Evolutionary conservation across 441 rosid species (phyloP).

Genomic region (Omphalea diandra): DNA sequence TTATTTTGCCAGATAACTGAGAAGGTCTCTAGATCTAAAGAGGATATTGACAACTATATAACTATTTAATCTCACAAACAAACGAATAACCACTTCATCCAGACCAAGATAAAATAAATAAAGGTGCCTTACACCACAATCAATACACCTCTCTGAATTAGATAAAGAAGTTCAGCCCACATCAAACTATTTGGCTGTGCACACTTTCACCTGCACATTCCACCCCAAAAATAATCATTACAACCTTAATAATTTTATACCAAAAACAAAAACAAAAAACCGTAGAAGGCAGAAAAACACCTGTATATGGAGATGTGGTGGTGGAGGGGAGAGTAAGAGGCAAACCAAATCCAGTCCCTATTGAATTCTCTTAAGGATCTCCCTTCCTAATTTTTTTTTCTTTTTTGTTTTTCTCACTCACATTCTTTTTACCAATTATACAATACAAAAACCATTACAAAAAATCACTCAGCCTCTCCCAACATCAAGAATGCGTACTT

Average conservation of each 20-base stretch:
- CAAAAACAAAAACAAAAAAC: conserved; percentile 15
- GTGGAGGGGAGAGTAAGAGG: conserved; percentile 36
- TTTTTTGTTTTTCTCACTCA: conserved; percentile 22
- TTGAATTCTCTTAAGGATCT: conserved; percentile 31
- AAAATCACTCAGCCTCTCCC: conserved; percentile 29
- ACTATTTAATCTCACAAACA: conserved; percentile 37
- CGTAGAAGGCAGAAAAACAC: conserved; percentile 29
- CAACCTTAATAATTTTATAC: conserved; percentile 20
- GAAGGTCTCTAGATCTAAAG: conserved; percentile 23
- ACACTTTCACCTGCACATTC: conserved; percentile 54
- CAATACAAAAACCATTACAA: too few species aligned
- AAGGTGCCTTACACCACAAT: conserved; percentile 38
- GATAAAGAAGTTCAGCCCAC: conserved; percentile 50
- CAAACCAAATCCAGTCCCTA: conserved; percentile 41
- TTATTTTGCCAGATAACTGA: conserved; percentile 19
- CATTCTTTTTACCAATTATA: conserved; percentile 34
- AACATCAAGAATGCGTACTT: conserved; percentile 39
- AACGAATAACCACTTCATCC: conserved; percentile 39
- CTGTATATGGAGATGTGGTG: conserved; percentile 45
- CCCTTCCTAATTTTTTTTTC: background rate
- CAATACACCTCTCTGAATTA: conserved; percentile 61
- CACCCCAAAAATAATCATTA: conserved; percentile 28
- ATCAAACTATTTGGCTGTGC: conserved; percentile 40
- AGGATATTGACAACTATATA: conserved; percentile 21
- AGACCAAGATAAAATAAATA: conserved; percentile 30